A percentile compares a stretch with the other conserved stretches of the same genome.
Conservation (phyloP, 345 rosid species). For the Eucalyptus decipiens region DNA sequence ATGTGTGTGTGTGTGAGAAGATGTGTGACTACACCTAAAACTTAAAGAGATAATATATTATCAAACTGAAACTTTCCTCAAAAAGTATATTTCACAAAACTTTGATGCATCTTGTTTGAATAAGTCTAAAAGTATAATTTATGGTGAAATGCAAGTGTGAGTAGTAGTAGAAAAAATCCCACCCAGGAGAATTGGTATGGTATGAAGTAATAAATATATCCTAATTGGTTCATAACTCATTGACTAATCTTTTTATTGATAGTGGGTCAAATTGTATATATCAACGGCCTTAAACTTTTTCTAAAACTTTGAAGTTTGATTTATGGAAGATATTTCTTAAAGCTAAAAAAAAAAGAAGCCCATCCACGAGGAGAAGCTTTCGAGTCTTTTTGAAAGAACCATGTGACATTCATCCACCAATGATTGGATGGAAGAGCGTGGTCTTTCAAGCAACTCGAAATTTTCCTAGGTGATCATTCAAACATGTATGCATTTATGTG, state of each 20-base stretch:
- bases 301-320: neutral
- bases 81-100: neutral
- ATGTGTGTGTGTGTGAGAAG: neutral
- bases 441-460: neutral
- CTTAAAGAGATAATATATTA: neutral
- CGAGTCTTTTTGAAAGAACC: neutral
- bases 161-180: neutral
- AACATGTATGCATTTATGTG: neutral
- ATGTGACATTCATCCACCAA: neutral
- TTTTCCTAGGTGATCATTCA: neutral
- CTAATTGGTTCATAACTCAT: neutral
- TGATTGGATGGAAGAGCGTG: neutral
- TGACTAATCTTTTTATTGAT: neutral
- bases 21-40: neutral
- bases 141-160: neutral
- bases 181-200: fast-evolving
- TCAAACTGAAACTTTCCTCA: neutral
- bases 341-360: neutral
- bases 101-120: neutral
- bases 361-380: neutral
- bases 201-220: neutral
- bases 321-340: neutral
- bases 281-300: neutral
- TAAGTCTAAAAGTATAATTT: neutral
- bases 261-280: fast-evolving